Conservation (phyloP, 2,329 filamentous ascomycete species). For the Fusarium mexicanum region DNA sequence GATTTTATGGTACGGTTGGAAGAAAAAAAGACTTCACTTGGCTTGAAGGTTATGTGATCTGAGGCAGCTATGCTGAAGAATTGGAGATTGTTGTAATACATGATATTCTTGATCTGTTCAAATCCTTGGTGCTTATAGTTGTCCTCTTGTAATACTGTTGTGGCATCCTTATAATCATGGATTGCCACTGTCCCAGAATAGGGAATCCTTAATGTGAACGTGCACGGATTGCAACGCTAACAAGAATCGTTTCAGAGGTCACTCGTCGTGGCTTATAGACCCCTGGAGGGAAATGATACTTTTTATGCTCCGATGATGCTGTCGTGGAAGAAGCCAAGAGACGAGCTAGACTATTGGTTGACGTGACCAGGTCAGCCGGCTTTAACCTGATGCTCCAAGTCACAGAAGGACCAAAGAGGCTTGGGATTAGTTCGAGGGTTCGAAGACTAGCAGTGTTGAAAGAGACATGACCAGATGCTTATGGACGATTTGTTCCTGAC, state of each 20-base stretch:
- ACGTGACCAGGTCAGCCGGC: constrained; percentile 33
- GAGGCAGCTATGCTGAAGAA: constrained; percentile 15
- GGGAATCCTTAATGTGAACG: neutral
- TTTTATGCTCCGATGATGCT: constrained; percentile 18
- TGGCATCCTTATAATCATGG: neutral
- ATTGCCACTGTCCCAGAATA: neutral
- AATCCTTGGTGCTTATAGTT: neutral
- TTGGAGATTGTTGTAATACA: constrained; percentile 36
- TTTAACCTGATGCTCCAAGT: constrained; percentile 9
- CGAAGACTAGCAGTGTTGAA: neutral
- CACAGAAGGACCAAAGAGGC: constrained; percentile 1
- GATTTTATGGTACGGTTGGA: constrained; percentile 34
- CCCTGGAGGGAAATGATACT: constrained; percentile 14
- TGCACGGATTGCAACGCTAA: neutral
- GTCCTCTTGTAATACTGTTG: neutral
- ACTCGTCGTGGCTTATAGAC: neutral
- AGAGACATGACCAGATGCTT: constrained; percentile 4
- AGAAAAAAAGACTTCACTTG: constrained; percentile 36
- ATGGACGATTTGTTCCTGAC: constrained; percentile 15
- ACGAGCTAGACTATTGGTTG: constrained; percentile 18
- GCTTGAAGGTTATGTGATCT: constrained; percentile 14
- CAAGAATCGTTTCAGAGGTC: neutral
- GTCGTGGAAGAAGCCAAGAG: neutral
- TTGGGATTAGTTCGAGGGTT: neutral
- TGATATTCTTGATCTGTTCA: constrained; percentile 16